Conservation (phyloP, 2,329 filamentous ascomycete species). For the Penicillium verrucosum region DNA sequence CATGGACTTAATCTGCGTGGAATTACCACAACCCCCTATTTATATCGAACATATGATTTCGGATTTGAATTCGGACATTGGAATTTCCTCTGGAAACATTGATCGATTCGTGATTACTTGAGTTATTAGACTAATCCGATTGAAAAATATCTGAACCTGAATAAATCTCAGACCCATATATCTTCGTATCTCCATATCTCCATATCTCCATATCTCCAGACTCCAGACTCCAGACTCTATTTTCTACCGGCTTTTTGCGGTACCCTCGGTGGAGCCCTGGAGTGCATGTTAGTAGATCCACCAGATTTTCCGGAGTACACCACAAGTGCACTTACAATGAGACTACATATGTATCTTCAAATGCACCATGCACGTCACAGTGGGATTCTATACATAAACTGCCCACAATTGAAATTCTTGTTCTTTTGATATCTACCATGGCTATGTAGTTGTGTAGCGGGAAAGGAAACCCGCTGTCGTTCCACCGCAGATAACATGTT, state of each 20-base stretch:
- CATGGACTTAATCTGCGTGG: conserved; percentile 15
- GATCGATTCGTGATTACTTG: not conserved
- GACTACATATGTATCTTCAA: conserved; percentile 2
- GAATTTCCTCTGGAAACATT: not conserved
- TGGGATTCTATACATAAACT: conserved; percentile 10
- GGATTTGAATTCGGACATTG: conserved; percentile 2
- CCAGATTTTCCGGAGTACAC: conserved; percentile 19
- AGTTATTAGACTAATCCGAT: not conserved
- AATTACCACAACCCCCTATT: conserved; percentile 9
- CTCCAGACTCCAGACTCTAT: conserved; percentile 2
- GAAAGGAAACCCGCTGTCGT: not conserved
- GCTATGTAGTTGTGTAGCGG: conserved; percentile 3
- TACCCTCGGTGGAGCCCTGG: conserved; percentile 15
- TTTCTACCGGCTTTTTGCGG: conserved; percentile 18
- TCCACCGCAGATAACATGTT: not conserved
- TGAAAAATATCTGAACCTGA: not conserved
- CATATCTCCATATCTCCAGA: not conserved
- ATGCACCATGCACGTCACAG: conserved; percentile 24
- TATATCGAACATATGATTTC: not conserved
- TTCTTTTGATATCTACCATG: not conserved
- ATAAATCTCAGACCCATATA: not conserved
- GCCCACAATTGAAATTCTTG: not conserved
- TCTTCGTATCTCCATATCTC: not conserved
- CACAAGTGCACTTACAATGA: conserved; percentile 7
- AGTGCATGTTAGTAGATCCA: conserved; percentile 8